A percentile compares a stretch with the other conserved stretches of the same genome.
Conservation (phyloP, 306 rosid genomes). For the Alnus glutinosa region DNA sequence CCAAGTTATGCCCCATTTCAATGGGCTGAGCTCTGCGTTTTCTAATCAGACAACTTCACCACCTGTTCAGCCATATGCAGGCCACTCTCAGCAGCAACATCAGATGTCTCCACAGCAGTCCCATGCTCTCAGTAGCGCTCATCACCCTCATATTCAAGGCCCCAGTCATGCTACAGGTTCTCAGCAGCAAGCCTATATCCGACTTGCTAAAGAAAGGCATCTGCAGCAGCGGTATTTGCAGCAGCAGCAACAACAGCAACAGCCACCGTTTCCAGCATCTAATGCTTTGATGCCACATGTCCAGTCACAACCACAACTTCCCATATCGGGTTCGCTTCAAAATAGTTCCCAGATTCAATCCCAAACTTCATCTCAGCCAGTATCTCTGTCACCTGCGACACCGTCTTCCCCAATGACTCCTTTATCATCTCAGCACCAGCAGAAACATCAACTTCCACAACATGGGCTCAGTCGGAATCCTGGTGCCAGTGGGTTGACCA, state of each 20-base stretch:
- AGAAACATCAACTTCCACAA: constrained; percentile 79
- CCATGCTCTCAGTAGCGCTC: constrained; percentile 62
- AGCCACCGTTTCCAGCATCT: constrained; percentile 61
- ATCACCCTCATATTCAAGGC: constrained; percentile 76
- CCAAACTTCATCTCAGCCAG: constrained; percentile 68
- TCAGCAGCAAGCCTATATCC: constrained; percentile 70
- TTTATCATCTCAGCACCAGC: constrained; percentile 75
- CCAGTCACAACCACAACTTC: constrained; percentile 69
- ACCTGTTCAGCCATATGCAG: constrained; percentile 65
- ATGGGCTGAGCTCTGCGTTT: constrained; percentile 78
- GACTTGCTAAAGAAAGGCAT: constrained; percentile 73
- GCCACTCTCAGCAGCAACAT: constrained; percentile 78
- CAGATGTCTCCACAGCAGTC: constrained; percentile 78
- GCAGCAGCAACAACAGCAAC: constrained; percentile 56
- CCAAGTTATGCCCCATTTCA: constrained; percentile 70
- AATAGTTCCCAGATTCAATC: constrained; percentile 68
- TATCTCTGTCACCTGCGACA: constrained; percentile 59
- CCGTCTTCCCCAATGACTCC: constrained; percentile 71
- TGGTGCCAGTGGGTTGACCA: constrained; percentile 58
- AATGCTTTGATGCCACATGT: constrained; percentile 62
- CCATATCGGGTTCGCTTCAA: constrained; percentile 63
- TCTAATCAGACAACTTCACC: constrained; percentile 77
- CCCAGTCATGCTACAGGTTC: constrained; percentile 63
- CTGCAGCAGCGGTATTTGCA: constrained; percentile 64
- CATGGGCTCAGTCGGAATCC: constrained; percentile 81